These are phyloP conservation scores for Calonectria naviculata DNA, from an alignment of 2,329 filamentous ascomycete species.

Conservation along the genomic window DNA sequence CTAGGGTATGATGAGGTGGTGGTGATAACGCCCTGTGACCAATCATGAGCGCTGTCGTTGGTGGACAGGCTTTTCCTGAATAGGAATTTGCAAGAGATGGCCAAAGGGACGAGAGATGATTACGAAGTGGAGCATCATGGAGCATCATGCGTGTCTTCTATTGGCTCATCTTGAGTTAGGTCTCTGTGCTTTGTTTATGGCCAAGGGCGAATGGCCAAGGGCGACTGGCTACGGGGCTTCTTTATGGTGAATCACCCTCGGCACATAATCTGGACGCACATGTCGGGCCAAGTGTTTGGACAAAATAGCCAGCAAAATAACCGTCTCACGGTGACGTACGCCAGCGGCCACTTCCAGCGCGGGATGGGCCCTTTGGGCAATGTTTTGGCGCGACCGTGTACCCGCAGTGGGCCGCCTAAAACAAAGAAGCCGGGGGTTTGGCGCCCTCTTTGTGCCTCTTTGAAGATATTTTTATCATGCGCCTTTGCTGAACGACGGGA, in stretches of 20 bases:
- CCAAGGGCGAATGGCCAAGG: no score
- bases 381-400: neutral
- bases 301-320: no score
- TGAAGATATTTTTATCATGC: neutral
- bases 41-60: neutral
- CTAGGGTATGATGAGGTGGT: neutral
- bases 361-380: neutral
- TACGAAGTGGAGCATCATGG: neutral
- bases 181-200: neutral
- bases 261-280: no score
- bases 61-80: neutral
- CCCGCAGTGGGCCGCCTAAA: neutral
- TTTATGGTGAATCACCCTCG: no score
- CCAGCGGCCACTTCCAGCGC: neutral
- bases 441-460: neutral
- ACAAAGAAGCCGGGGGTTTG: neutral
- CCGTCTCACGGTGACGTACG: neutral
- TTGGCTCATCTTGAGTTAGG: neutral
- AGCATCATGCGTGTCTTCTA: neutral
- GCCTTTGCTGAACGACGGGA: neutral
- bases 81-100: constrained; percentile 33
- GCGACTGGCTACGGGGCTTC: no score
- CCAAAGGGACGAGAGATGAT: neutral
- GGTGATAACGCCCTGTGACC: neutral
- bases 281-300: neutral